phyloP scores from a whole-genome alignment of 176 grass and related monocot species.

The Alloteropsis semialata region DNA sequence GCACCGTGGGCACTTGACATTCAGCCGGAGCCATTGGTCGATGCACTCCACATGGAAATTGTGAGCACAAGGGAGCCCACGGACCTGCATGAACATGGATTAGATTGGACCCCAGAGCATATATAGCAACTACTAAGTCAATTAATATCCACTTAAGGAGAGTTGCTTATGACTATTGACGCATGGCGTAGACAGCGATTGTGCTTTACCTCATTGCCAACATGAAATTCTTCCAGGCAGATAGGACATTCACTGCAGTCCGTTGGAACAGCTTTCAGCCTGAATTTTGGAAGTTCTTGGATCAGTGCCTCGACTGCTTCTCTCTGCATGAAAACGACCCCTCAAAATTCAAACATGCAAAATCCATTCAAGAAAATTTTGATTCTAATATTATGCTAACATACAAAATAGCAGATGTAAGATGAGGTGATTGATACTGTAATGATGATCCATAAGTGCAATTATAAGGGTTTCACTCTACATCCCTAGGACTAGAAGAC shows the following conservation, averaged over 20 bases:
- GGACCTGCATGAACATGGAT: slow-evolving; percentile 51
- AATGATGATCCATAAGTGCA: neutral
- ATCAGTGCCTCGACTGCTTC: slow-evolving; percentile 96
- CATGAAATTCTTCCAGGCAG: slow-evolving; percentile 93
- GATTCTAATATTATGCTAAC: neutral
- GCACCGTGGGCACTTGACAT: slow-evolving; percentile 93
- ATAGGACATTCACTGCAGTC: slow-evolving; percentile 96
- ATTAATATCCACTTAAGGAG: neutral
- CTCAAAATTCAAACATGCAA: neutral
- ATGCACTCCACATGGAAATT: slow-evolving; percentile 99
- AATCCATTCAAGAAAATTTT: neutral
- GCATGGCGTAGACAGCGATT: neutral
- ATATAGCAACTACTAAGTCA: neutral
- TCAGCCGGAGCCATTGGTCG: slow-evolving; percentile 90
- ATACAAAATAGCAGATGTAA: neutral
- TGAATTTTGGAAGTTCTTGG: slow-evolving; percentile 94
- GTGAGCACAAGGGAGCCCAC: slow-evolving; percentile 89
- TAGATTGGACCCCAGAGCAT: neutral
- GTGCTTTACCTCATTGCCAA: slow-evolving; percentile 71
- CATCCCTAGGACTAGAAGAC: neutral
- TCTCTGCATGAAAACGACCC: slow-evolving; percentile 47
- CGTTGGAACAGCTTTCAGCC: slow-evolving; percentile 82
- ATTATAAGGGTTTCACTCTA: neutral
- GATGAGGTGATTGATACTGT: neutral
- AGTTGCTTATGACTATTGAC: neutral